phyloP scores from a whole-genome alignment of 495 filamentous ascomycete species.

The Rusavskia elegans region DNA sequence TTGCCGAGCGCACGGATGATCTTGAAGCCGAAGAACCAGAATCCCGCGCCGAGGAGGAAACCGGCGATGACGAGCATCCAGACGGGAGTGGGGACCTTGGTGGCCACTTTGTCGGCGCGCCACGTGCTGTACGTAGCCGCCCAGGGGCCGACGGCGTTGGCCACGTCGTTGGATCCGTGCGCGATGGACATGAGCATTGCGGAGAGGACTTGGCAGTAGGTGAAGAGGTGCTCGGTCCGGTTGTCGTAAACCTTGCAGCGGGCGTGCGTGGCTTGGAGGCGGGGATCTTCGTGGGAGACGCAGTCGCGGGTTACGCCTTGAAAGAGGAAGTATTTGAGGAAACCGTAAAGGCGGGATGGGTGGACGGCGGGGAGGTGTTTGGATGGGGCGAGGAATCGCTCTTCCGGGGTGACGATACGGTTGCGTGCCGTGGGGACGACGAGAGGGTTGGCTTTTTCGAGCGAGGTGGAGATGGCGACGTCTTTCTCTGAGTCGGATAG shows the following conservation, averaged over 20 bases:
- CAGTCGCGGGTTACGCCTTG: constrained; percentile 48
- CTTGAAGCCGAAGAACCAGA: constrained; percentile 59
- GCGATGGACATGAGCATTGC: constrained; percentile 57
- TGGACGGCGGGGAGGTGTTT: constrained; percentile 16
- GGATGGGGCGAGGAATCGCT: constrained; percentile 22
- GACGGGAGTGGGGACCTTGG: constrained; percentile 37
- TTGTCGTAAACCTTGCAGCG: constrained; percentile 51
- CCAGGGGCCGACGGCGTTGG: constrained; percentile 56
- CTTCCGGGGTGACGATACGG: constrained; percentile 14
- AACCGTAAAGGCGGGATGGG: constrained; percentile 24
- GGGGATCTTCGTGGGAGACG: constrained; percentile 26
- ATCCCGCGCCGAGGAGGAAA: constrained; percentile 38
- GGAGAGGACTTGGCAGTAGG: constrained; percentile 52
- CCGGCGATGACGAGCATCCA: constrained; percentile 53
- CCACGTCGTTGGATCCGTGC: constrained; percentile 61
- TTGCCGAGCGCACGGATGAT: constrained; percentile 58
- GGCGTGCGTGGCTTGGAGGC: constrained; percentile 40
- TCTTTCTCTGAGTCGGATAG: constrained; percentile 60
- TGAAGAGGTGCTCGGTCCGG: constrained; percentile 53
- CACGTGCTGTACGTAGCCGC: constrained; percentile 46
- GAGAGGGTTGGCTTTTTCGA: constrained; percentile 12
- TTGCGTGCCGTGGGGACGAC: constrained; percentile 5
- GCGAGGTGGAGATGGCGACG: constrained; percentile 17
- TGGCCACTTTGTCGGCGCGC: constrained; percentile 24
- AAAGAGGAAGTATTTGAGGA: constrained; percentile 30